Evolutionary conservation across 2,329 filamentous ascomycete genomes (phyloP), one percentile per base, ranked within the genome.

Genomic region (Rasamsonia emersonii): DNA sequence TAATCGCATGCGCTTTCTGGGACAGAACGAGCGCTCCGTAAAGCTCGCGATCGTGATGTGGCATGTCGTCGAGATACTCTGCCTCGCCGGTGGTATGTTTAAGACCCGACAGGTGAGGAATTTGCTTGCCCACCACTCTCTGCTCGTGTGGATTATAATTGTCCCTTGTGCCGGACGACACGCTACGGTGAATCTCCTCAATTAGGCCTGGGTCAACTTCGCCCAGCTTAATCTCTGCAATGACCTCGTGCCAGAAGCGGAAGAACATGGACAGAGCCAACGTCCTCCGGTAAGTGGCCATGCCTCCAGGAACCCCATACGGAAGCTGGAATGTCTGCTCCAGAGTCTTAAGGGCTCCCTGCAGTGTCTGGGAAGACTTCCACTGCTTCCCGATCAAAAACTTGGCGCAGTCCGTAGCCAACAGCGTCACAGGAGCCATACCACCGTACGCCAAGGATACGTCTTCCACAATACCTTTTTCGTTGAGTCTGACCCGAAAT

Each of bases 251-350:
- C 53, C 91, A 93, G 59, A 95, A 98, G 23, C 86, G 79, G 60
- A 96, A 96, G 62, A 96, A 96, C 69, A 98, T 93, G 2, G 88
- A 80, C 32, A 96, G 67, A 0, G 91, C 89, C 6, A 98, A 65
- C 1, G 86, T 84, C 55, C 91, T 93, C 17, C 91, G 72, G 53
- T 96, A 98, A 1, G 86, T 93, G 0, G 91, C 89, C 91, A 98
- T 98, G 21, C 91, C 91, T 43, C 91, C 91, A 0, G 89, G 91
- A 1, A 98, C 91, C 32, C 86, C 80, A 48, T 93, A 96, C 4
- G 75, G 70, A 17, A 98, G 69, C 52, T 93, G 76, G 50, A 98
- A 98, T 51, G 96, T 91, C 31, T 75, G 68, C 41, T 86, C 88
- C n/a, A 98, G 66, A 1, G 85, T 82, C 45, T 77, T 82, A 85